Evolutionary conservation across 441 rosid species (phyloP), one percentile per base, ranked within the genome.

Genomic region (Populus hybrid): DNA sequence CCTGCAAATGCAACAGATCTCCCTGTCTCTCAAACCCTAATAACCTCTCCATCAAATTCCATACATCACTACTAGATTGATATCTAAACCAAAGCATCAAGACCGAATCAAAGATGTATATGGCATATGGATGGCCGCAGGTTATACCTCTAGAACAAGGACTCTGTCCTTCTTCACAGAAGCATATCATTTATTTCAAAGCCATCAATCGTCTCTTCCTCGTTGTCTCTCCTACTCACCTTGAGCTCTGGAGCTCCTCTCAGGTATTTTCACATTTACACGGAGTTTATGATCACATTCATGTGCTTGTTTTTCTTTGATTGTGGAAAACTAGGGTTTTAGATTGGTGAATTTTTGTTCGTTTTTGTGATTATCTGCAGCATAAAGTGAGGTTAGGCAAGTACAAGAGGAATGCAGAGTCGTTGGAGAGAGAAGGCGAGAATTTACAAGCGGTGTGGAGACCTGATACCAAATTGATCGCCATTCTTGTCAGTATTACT

Each of bases 61-160:
- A 24, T 24, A 21, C 11, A 63, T 63, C 66, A 23, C 66, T 63
- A 3, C 66, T 10, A 10, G 28, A 21, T 21, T 10, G 66, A 61
- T 61, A 61, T n/a, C 18, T 23, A 21, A 63, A 10, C 10, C 28
- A 63, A 23, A 14, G 14, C 66, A 21, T 24, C 66, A 63, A 63
- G 66, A 61, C 66, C 12, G 66, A 5, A 24, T 63, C 40, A 78
- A 69, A 82, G 75, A 90, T 94, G 98, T 96, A 94, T 82, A 93
- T 92, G 98, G 93, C 97, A 28, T 96, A 94, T 67, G 99, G 99
- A 78, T 96, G 95, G 97, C 99, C 98, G 70, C 99, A 96, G 88
- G 97, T 96, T 87, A 93, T 96, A 75, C 96, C 96, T 28, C 83
- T 96, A 53, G 92, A 91, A 57, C 82, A 85, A 42, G 93, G 92